A percentile compares a stretch with the other conserved stretches of the same genome.
phyloP scores from a whole-genome alignment of 2,329 filamentous ascomycete species.

The Penicillium sp. region DNA sequence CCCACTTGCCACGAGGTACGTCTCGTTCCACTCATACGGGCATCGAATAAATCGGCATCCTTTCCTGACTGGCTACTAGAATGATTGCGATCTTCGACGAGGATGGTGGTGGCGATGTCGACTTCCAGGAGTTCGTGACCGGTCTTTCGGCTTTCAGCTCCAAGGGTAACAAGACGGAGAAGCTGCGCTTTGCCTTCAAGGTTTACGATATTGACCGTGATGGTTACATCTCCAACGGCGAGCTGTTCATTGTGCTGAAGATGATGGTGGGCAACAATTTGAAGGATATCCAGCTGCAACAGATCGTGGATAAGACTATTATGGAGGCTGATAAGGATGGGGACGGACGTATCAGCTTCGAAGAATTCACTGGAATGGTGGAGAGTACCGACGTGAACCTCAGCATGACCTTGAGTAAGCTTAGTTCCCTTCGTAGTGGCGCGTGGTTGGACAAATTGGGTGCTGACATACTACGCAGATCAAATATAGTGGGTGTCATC shows the following conservation, averaged over 20 bases:
- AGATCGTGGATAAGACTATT: conserved; percentile 99
- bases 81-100: conserved; percentile 99
- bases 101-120: conserved; percentile 94
- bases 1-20: conserved; percentile 87
- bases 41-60: neutral
- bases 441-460: neutral
- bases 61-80: conserved; percentile 45
- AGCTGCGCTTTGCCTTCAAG: conserved; percentile 96
- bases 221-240: conserved; percentile 97
- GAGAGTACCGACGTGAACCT: conserved; percentile 79
- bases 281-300: conserved; percentile 98
- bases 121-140: conserved; percentile 98
- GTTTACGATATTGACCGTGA: conserved; percentile 99
- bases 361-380: conserved; percentile 99
- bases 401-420: conserved; percentile 67
- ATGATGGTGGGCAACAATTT: conserved; percentile 99
- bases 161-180: conserved; percentile 99
- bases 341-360: conserved; percentile 98
- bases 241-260: conserved; percentile 98
- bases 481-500: conserved; percentile 12
- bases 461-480: conserved; percentile 13
- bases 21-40: conserved; percentile 26
- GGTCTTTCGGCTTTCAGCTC: conserved; percentile 93
- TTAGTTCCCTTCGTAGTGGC: neutral
- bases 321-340: conserved; percentile 98